Conservation (phyloP, 2,329 filamentous ascomycete genomes). For the Arthrobotrys entomopaga region DNA sequence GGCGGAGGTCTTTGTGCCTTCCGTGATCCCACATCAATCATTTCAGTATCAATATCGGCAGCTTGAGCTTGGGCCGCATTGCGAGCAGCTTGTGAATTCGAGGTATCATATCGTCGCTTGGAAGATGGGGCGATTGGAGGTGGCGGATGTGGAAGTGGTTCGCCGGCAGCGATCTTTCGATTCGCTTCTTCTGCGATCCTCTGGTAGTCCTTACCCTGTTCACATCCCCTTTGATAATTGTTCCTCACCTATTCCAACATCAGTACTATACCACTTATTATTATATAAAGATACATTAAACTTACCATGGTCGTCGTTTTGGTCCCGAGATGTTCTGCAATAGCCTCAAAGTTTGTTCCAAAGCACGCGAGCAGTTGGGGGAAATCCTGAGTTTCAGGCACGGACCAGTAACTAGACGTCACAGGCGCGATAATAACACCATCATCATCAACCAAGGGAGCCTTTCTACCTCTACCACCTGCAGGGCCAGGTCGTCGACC, state of each 20-base stretch:
- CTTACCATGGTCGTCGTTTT: conserved; percentile 87
- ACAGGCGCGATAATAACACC: conserved; percentile 65
- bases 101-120: conserved; percentile 68
- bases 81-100: conserved; percentile 57
- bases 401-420: conserved; percentile 87
- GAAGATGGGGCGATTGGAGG: conserved; percentile 66
- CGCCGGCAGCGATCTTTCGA: conserved; percentile 67
- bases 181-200: conserved; percentile 71
- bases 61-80: conserved; percentile 28
- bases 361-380: conserved; percentile 76
- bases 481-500: conserved; percentile 55
- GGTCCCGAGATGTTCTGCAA: conserved; percentile 81
- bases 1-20: conserved; percentile 36
- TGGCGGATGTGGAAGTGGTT: conserved; percentile 71
- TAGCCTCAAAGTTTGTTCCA: conserved; percentile 80
- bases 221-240: conserved; percentile 73
- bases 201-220: conserved; percentile 72
- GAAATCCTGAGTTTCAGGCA: conserved; percentile 82
- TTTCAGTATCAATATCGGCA: conserved; percentile 41
- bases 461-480: conserved; percentile 53
- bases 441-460: conserved; percentile 63
- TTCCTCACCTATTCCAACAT: conserved; percentile 71
- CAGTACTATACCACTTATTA: conserved; percentile 59
- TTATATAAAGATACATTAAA: conserved; percentile 38
- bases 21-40: conserved; percentile 40